Base-by-base conservation (phyloP, 257 asterid species). In the Solanum paucissectum region DNA sequence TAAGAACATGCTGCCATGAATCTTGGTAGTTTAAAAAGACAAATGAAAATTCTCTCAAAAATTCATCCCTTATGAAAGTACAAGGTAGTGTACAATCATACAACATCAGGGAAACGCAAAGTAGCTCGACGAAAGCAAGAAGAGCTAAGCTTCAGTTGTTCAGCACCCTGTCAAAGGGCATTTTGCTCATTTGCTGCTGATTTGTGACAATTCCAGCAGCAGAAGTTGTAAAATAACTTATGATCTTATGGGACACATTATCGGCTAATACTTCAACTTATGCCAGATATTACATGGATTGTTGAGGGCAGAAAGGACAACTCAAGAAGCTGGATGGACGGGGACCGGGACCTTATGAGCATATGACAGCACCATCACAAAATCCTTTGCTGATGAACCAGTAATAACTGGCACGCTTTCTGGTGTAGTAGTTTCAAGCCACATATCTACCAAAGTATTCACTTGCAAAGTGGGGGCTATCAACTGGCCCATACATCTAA, bases 351-450 rank as follows among this genome's bases (percentile, higher is more conserved):
- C 86, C 83, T 91, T 90, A 79, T 93, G 94, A 66, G 92, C 90
- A 84, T 95, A 95, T 77, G 88, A 83, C 93, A 94, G 79, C 62
- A 93, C 95, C 98, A 95, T 95, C 87, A 95, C 94, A 34, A 95
- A 94, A n/a, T 95, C 95, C 91, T 91, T 94, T 3, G 94, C 95
- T 1, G 95, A 89, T 12, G 98, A 94, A 85, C 98, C 97, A 18
- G 92, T 88, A 25, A 90, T 86, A 64, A 93, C 90, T 5, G 91
- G 84, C 21, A 93, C 91, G 88, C 89, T 91, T 86, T 91, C 94
- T 9, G 91, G 64, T 36, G 89, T 76, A 23, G 91, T 87, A 7
- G 91, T 90, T 87, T 91, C 91, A 88, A 95, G 94, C 95, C 98
- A 95, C 34, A 89, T 86, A 76, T 95, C 96, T 0, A 92, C 88